A percentile compares a stretch with the other conserved stretches of the same genome.
phyloP scores from a whole-genome alignment of 352 stramenopile genomes.

The Pythium aphanidermatum region DNA sequence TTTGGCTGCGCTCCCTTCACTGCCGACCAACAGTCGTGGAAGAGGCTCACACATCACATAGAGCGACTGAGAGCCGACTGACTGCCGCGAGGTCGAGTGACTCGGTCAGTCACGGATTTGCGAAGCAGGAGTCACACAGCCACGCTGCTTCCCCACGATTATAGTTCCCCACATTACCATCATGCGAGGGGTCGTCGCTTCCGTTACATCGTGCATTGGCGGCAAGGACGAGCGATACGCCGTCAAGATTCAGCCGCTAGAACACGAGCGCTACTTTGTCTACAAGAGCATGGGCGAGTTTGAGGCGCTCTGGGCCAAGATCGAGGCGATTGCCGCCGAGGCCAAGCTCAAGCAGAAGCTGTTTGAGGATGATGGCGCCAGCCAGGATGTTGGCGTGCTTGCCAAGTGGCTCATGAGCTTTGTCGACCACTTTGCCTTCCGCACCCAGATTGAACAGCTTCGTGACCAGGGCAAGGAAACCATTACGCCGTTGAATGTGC shows the following conservation, averaged over 20 bases:
- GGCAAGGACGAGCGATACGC: slow-evolving; percentile 77
- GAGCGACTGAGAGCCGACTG: no score
- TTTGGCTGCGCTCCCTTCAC: no score
- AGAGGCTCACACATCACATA: slow-evolving; percentile 5
- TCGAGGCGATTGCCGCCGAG: slow-evolving; percentile 48
- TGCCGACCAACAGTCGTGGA: slow-evolving; percentile 16
- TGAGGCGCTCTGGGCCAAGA: slow-evolving; percentile 52
- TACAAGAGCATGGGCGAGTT: slow-evolving; percentile 81
- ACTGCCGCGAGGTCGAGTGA: no score
- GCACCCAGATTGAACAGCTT: slow-evolving; percentile 43
- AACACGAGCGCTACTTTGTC: slow-evolving; percentile 58
- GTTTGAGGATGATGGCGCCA: slow-evolving; percentile 7
- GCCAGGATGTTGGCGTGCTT: slow-evolving; percentile 34
- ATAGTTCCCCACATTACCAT: slow-evolving; percentile 5
- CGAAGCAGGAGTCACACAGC: slow-evolving; percentile 9
- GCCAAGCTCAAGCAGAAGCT: slow-evolving; percentile 32
- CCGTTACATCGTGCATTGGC: slow-evolving; percentile 74
- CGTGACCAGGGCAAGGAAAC: slow-evolving; percentile 62
- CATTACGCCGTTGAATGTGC: slow-evolving; percentile 67
- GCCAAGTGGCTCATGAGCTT: slow-evolving; percentile 73
- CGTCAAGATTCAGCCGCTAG: slow-evolving; percentile 41
- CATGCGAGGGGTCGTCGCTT: slow-evolving; percentile 64
- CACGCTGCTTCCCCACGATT: background rate
- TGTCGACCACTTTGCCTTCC: slow-evolving; percentile 73
- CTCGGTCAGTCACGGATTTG: slow-evolving; percentile 35